These are phyloP conservation scores for Globisporangium perplexum DNA, from an alignment of 352 stramenopile species.

Conservation along the genomic window DNA sequence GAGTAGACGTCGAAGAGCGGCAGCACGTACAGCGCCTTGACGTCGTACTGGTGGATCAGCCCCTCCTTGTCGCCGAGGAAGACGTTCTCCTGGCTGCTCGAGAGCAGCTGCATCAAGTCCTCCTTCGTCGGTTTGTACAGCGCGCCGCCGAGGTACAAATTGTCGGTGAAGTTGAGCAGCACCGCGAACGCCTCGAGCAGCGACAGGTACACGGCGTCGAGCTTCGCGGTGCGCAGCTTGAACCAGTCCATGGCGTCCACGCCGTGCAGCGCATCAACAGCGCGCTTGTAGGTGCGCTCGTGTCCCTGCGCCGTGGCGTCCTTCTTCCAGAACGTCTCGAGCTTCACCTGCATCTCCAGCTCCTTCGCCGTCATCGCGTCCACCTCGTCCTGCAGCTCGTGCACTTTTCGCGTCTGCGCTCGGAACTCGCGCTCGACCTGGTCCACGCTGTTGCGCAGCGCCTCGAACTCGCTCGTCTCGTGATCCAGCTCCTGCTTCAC, in stretches of 20 bases:
- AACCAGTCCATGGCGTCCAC: constrained; percentile 73
- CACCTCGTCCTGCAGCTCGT: constrained; percentile 28
- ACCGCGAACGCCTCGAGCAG: constrained; percentile 62
- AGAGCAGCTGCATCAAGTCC: constrained; percentile 63
- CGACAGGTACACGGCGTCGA: constrained; percentile 55
- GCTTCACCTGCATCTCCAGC: constrained; percentile 69
- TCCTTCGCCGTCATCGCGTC: constrained; percentile 45
- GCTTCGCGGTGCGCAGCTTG: constrained; percentile 46
- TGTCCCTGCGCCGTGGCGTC: constrained; percentile 31
- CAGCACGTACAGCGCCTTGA: constrained; percentile 76
- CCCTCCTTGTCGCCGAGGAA: constrained; percentile 72
- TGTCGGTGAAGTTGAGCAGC: constrained; percentile 70
- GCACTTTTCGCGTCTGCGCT: constrained; percentile 20
- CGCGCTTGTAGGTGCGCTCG: constrained; percentile 57
- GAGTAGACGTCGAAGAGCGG: constrained; percentile 81
- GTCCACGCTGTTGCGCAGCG: constrained; percentile 48
- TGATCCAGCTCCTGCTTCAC: constrained; percentile 24
- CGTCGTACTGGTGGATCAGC: constrained; percentile 68
- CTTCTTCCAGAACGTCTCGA: constrained; percentile 74
- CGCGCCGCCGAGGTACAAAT: constrained; percentile 43
- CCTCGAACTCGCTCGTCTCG: constrained; percentile 25
- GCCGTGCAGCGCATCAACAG: constrained; percentile 41
- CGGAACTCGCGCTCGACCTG: constrained; percentile 35
- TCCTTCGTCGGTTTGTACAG: constrained; percentile 41
- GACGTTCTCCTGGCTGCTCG: constrained; percentile 77